These are phyloP conservation scores for Coprinopsis cinerea DNA, from an alignment of 768 basidiomycete species.

Conservation along the genomic window DNA sequence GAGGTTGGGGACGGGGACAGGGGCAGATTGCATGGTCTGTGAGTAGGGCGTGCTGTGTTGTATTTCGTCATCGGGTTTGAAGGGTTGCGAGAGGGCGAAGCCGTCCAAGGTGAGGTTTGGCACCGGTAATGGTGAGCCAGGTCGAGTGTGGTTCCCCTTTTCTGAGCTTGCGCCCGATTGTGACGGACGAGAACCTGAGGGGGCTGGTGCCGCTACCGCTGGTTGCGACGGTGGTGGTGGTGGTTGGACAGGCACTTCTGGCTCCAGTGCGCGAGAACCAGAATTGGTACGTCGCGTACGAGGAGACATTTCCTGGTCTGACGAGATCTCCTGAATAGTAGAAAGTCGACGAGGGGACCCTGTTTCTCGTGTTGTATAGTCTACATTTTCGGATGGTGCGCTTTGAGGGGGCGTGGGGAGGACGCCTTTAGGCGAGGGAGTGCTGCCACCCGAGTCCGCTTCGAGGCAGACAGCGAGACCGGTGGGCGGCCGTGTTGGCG, in stretches of 20 bases:
- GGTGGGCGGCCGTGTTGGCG: slow-evolving; percentile 25
- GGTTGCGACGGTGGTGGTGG: not conserved
- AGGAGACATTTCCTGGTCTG: slow-evolving; percentile 14
- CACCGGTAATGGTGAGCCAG: slow-evolving; percentile 20
- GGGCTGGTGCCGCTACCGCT: not conserved
- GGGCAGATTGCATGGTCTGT: not conserved
- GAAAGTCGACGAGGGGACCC: slow-evolving; percentile 20
- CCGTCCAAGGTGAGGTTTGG: slow-evolving; percentile 19
- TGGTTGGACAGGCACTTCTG: not conserved
- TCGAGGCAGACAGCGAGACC: slow-evolving; percentile 25
- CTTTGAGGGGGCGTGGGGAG: slow-evolving; percentile 35
- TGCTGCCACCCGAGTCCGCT: slow-evolving; percentile 19
- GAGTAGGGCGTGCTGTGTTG: slow-evolving; percentile 6
- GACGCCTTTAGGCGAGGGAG: slow-evolving; percentile 22
- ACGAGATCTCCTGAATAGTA: slow-evolving; percentile 26
- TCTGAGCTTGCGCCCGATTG: not conserved
- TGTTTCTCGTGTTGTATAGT: slow-evolving; percentile 16
- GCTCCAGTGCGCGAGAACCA: not conserved
- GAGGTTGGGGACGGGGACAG: slow-evolving; percentile 3
- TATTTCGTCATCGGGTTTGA: slow-evolving; percentile 2
- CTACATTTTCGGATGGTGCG: slow-evolving; percentile 23
- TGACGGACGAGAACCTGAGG: no score
- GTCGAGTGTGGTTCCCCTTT: slow-evolving; percentile 1
- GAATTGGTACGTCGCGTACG: no score
- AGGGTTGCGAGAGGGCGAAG: slow-evolving; percentile 1